phyloP scores from a whole-genome alignment of 2,329 filamentous ascomycete genomes.

The Cytospora paraplurivora region DNA sequence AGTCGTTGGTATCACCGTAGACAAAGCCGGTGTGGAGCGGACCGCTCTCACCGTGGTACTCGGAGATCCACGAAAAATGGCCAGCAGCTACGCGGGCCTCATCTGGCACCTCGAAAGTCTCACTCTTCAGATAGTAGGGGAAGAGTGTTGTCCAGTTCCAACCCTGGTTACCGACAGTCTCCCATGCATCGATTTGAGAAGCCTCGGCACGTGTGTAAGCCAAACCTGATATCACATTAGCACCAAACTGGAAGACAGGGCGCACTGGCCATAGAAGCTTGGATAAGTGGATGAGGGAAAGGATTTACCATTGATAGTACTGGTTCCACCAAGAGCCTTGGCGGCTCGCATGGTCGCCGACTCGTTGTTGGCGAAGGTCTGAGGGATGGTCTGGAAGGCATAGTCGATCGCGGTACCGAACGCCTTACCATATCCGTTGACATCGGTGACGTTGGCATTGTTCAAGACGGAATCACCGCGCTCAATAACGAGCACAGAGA shows the following conservation, averaged over 20 bases:
- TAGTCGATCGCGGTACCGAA: slow-evolving; percentile 15
- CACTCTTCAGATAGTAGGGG: slow-evolving; percentile 41
- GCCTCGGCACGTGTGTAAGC: slow-evolving; percentile 14
- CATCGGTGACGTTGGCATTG: slow-evolving; percentile 8
- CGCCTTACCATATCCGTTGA: slow-evolving; percentile 6
- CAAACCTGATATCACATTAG: slow-evolving; percentile 4
- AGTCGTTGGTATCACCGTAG: slow-evolving; percentile 31
- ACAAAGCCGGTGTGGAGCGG: slow-evolving; percentile 37
- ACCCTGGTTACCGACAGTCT: slow-evolving; percentile 33
- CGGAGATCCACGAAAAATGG: slow-evolving; percentile 30
- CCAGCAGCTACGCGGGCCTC: not conserved
- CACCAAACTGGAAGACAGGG: not conserved
- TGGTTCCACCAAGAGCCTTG: slow-evolving; percentile 16
- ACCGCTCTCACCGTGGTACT: slow-evolving; percentile 36
- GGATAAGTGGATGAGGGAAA: not conserved
- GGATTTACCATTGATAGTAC: slow-evolving; percentile 11
- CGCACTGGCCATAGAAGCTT: not conserved
- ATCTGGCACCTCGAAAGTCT: slow-evolving; percentile 30
- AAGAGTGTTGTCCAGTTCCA: slow-evolving; percentile 35
- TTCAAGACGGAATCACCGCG: slow-evolving; percentile 34
- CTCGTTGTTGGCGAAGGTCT: slow-evolving; percentile 4
- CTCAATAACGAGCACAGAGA: slow-evolving; percentile 44
- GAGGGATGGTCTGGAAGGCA: not conserved
- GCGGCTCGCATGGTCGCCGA: not conserved
- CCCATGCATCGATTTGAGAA: slow-evolving; percentile 34